Base-by-base conservation (phyloP, 345 rosid species). In the Odontarrhena argentea region DNA sequence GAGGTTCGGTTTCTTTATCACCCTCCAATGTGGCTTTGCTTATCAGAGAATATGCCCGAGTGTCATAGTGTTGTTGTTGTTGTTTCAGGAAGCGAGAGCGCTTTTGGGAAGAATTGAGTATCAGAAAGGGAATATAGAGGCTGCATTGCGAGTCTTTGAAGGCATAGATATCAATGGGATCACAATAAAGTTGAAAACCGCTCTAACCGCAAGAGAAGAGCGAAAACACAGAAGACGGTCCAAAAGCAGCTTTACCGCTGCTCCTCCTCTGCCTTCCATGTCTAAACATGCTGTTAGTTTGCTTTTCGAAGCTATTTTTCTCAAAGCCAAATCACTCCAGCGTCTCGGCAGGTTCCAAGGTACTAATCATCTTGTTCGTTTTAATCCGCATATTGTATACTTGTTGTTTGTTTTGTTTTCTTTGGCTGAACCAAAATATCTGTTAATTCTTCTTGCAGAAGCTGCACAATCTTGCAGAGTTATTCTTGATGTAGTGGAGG, bases 401-500 rank as follows among this genome's bases (percentile, higher is more conserved):
- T 32, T 1, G 7, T 56, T 25, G 2, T 7, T 28, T 36, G 9
- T 2, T 10, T 30, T 1, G 7, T 30, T 8, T 15, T 40, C 30
- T 35, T 28, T 18, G 18, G 18, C 60, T 73, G 26, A 60, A 55
- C 15, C 2, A 34, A 15, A 3, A 7, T 22, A 30, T 60, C 40
- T 2, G 2, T 1, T 64, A 28, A 51, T 47, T 47, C 32, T 55
- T 67, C 58, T 63, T 85, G 86, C 94, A 90, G 97, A 90, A 79
- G 95, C 97, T 82, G 97, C 97, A 54, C 83, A 83, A 76, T 81
- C 86, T 70, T 90, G 97, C 78, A 83, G 79, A 77, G 85, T 82
- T 51, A 79, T 90, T 82, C 84, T 86, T 82, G 97, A 90, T 77
- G 78, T 87, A 32, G 82, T 90, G 1, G 95, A 90, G 73, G 79